Evolutionary conservation across 495 filamentous ascomycete genomes (phyloP).

Genomic region (Penicillium samsonianum): DNA sequence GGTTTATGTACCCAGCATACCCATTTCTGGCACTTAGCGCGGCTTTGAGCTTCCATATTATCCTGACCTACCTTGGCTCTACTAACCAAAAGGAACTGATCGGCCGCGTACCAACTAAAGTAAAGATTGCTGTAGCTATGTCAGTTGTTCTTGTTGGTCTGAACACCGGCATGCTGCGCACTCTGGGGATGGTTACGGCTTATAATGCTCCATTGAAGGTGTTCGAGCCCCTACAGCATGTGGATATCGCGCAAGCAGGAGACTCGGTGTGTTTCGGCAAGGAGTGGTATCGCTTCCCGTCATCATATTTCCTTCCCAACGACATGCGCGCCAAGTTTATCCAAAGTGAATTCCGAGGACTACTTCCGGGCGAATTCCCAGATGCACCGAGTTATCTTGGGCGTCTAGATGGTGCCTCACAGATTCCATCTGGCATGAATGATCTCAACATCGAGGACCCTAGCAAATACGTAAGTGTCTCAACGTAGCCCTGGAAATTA

Average conservation of each 20-base stretch:
- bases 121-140: slow-evolving; percentile 65
- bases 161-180: slow-evolving; percentile 67
- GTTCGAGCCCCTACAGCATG: slow-evolving; percentile 58
- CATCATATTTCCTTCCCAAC: slow-evolving; percentile 83
- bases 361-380: slow-evolving; percentile 89
- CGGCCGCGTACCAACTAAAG: slow-evolving; percentile 65
- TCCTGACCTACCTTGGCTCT: slow-evolving; percentile 70
- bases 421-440: slow-evolving; percentile 84
- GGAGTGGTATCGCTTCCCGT: slow-evolving; percentile 98
- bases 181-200: slow-evolving; percentile 75
- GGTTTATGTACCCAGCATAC: slow-evolving; percentile 98
- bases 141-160: slow-evolving; percentile 57
- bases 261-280: slow-evolving; percentile 87
- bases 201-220: slow-evolving; percentile 85
- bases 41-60: slow-evolving; percentile 77
- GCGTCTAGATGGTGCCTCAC: slow-evolving; percentile 76
- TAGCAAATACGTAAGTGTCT: slow-evolving; percentile 73
- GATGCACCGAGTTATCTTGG: slow-evolving; percentile 62
- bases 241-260: slow-evolving; percentile 52
- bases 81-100: slow-evolving; percentile 62
- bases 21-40: slow-evolving; percentile 91
- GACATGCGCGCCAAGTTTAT: slow-evolving; percentile 82
- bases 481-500: too few species aligned
- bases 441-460: slow-evolving; percentile 85
- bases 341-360: slow-evolving; percentile 81